Conservation (phyloP, 176 grass and related monocot genomes). For the Oryza longistaminata region DNA sequence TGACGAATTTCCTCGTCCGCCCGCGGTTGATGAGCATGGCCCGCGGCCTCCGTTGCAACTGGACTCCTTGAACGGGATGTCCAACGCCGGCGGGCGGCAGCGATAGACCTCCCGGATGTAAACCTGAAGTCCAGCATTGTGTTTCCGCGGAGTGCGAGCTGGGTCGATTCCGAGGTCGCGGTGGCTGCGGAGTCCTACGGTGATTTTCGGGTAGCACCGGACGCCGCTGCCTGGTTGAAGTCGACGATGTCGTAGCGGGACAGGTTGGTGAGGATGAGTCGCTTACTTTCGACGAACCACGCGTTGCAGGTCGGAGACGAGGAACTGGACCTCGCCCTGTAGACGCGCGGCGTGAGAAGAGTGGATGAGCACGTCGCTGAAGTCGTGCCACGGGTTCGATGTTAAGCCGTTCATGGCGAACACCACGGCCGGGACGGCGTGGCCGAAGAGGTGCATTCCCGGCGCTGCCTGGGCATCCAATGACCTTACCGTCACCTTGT, state of each 20-base stretch:
- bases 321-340: conserved; percentile 67
- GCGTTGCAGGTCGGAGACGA: conserved; percentile 55
- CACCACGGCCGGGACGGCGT: conserved; percentile 50
- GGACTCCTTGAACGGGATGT: conserved; percentile 44
- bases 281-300: conserved; percentile 68
- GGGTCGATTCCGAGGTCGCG: conserved; percentile 69
- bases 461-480: conserved; percentile 42
- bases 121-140: conserved; percentile 59
- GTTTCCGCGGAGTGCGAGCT: conserved; percentile 39
- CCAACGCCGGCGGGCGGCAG: conserved; percentile 29
- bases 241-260: conserved; percentile 57
- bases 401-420: conserved; percentile 75
- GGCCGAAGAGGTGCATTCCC: conserved; percentile 48
- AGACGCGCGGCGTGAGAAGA: conserved; percentile 56
- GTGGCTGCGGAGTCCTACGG: conserved; percentile 67
- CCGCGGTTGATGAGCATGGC: conserved; percentile 57
- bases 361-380: conserved; percentile 68
- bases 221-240: conserved; percentile 43
- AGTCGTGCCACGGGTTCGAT: conserved; percentile 74
- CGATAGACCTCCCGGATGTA: conserved; percentile 52
- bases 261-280: conserved; percentile 48
- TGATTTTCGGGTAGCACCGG: conserved; percentile 62
- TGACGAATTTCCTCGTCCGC: conserved; percentile 58
- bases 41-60: conserved; percentile 36
- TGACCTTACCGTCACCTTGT: conserved; percentile 47